Evolutionary conservation across 139 green algal species (phyloP).

Genomic region (Chlorella sp.): DNA sequence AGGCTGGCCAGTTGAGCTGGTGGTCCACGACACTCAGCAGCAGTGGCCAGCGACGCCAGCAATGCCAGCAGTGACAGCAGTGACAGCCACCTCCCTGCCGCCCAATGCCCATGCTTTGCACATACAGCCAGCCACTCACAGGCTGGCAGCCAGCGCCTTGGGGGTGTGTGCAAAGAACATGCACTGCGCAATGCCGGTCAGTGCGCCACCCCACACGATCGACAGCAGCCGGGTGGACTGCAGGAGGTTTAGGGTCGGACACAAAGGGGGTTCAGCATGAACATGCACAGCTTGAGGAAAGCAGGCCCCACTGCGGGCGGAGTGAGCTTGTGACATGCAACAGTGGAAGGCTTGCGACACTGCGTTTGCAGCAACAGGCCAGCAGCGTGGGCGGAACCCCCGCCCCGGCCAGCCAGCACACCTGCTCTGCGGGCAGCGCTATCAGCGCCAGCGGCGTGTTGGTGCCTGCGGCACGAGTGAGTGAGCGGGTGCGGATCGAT

Average conservation of each 20-base stretch:
- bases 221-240: constrained; percentile 24
- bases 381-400: neutral
- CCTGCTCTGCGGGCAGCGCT: constrained; percentile 22
- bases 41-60: no score
- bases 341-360: no score
- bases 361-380: neutral
- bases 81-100: no score
- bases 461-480: constrained; percentile 48
- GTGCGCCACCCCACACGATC: constrained; percentile 47
- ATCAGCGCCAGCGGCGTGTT: constrained; percentile 59
- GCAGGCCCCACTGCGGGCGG: no score
- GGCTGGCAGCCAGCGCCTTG: constrained; percentile 34
- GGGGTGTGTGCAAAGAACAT: constrained; percentile 45
- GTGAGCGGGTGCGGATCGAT: no score
- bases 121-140: neutral
- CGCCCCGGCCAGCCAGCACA: neutral
- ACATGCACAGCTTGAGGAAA: no score
- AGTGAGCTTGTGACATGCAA: no score
- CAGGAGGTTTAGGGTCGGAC: no score
- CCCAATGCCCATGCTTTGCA: no score
- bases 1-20: no score
- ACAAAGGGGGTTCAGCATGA: neutral
- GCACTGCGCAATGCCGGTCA: constrained; percentile 31
- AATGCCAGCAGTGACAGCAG: no score
- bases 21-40: no score